phyloP scores from a whole-genome alignment of 768 basidiomycete genomes.

The Hygrocybe coccinea region DNA sequence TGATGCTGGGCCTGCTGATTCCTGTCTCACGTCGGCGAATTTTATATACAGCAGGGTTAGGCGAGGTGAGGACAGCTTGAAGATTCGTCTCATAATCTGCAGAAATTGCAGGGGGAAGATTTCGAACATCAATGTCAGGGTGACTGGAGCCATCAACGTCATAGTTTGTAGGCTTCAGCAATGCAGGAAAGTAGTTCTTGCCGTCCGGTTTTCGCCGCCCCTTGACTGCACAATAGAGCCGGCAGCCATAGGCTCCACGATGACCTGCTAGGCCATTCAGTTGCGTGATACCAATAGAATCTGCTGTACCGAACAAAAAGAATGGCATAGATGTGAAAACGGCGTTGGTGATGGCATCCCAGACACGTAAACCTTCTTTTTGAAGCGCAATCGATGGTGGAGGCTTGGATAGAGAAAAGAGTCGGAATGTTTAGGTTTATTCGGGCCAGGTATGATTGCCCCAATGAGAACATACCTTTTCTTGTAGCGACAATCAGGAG shows the following conservation, averaged over 20 bases:
- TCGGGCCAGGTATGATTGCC: constrained; percentile 24
- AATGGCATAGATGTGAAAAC: constrained; percentile 17
- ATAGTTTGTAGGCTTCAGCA: constrained; percentile 24
- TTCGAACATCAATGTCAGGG: too few relatives aligned
- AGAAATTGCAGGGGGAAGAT: too few relatives aligned
- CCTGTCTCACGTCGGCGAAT: too few relatives aligned
- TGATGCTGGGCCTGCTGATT: too few relatives aligned
- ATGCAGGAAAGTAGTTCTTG: constrained; percentile 33
- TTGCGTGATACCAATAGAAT: too few relatives aligned
- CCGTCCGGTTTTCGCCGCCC: constrained; percentile 28
- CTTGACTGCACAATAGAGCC: constrained; percentile 25
- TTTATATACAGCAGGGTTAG: too few relatives aligned
- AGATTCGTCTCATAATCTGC: too few relatives aligned
- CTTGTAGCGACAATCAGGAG: constrained; percentile 22
- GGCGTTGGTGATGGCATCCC: constrained; percentile 22
- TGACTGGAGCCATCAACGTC: constrained; percentile 18
- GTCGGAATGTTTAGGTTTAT: constrained; percentile 31
- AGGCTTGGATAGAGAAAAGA: constrained; percentile 31
- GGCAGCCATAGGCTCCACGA: constrained; percentile 34
- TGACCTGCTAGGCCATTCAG: constrained; percentile 36
- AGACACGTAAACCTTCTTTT: constrained; percentile 28
- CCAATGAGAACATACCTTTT: constrained; percentile 22
- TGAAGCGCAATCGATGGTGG: constrained; percentile 29
- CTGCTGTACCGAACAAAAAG: constrained; percentile 19
- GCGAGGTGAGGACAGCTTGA: too few relatives aligned